Percentiles rank a stretch among this genome's conserved stretches.
Evolutionary conservation across 1,139 yeast species (phyloP).

Genomic region (Yamadazyma sp.): DNA sequence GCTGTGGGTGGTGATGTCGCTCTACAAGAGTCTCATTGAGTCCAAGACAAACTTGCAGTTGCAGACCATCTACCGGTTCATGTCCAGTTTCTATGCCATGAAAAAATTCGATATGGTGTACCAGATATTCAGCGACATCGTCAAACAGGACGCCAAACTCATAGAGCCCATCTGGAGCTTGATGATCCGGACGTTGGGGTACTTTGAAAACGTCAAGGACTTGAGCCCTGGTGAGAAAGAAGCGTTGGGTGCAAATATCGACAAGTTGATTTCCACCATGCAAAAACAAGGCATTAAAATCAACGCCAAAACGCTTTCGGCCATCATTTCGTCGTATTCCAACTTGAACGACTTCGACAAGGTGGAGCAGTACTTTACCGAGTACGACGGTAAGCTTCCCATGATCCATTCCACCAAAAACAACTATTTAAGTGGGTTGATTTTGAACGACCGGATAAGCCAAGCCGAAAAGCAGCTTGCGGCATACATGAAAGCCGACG

Average conservation of each 20-base stretch:
- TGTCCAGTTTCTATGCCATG: conserved; percentile 35
- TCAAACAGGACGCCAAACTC: conserved; percentile 24
- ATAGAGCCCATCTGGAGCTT: conserved; percentile 40
- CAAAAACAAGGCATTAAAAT: conserved; percentile 22
- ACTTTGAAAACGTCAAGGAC: conserved; percentile 22
- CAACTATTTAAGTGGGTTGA: conserved; percentile 37
- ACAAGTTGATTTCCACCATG: conserved; percentile 32
- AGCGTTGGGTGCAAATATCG: conserved; percentile 22
- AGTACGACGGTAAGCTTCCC: conserved; percentile 22
- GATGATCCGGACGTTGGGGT: conserved; percentile 37
- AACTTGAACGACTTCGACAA: conserved; percentile 34
- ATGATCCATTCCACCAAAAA: conserved; percentile 32
- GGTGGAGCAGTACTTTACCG: conserved; percentile 28
- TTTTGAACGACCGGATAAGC: conserved; percentile 27
- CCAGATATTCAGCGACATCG: conserved; percentile 33
- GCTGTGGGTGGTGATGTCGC: not conserved
- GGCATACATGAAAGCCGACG: conserved; percentile 25
- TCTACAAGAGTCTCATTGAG: conserved; percentile 1
- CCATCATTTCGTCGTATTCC: conserved; percentile 36
- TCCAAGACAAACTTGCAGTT: conserved; percentile 15
- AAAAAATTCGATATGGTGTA: conserved; percentile 33
- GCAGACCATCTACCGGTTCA: conserved; percentile 32
- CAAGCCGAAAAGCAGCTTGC: conserved; percentile 37
- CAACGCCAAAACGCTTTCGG: conserved; percentile 30
- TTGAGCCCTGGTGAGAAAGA: conserved; percentile 18